These are phyloP conservation scores for Iris macrosiphon DNA, from an alignment of 106 monocot species.

Conservation along the genomic window DNA sequence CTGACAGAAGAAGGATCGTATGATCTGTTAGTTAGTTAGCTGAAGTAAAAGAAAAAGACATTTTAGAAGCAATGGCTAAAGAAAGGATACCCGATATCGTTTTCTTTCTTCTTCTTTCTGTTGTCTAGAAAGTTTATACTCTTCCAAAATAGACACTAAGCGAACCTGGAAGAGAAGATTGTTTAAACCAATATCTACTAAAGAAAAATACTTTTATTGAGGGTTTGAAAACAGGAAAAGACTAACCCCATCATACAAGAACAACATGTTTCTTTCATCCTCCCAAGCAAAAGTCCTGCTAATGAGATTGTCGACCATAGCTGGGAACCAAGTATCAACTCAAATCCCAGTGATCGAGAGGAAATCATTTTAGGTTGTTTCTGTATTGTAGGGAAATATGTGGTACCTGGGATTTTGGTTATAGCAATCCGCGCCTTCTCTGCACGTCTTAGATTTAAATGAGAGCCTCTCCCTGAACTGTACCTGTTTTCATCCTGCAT, in stretches of 20 bases:
- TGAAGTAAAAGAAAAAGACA: neutral
- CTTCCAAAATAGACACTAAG: slow-evolving; percentile 75
- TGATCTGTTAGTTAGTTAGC: neutral
- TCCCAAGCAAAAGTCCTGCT: slow-evolving; percentile 17
- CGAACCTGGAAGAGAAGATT: slow-evolving; percentile 43
- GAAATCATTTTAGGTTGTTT: no score
- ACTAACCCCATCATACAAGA: slow-evolving; percentile 27
- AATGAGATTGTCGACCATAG: slow-evolving; percentile 19
- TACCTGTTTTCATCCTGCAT: slow-evolving; percentile 74
- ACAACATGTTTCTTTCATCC: slow-evolving; percentile 13
- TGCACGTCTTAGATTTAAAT: slow-evolving; percentile 83
- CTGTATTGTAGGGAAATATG: no score
- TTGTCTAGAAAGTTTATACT: slow-evolving; percentile 61
- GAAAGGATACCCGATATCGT: slow-evolving; percentile 46
- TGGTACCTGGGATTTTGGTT: slow-evolving; percentile 88
- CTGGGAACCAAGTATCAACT: slow-evolving; percentile 16
- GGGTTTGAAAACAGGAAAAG: neutral
- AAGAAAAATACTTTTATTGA: neutral
- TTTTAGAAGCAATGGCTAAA: neutral
- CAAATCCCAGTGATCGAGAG: no score
- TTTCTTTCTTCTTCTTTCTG: slow-evolving; percentile 90
- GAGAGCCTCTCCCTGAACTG: slow-evolving; percentile 71
- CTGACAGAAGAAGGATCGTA: slow-evolving; percentile 26
- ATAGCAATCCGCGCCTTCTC: slow-evolving; percentile 72
- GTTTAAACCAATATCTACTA: neutral